phyloP scores from a whole-genome alignment of 345 rosid genomes.

The Brassica cretica region DNA sequence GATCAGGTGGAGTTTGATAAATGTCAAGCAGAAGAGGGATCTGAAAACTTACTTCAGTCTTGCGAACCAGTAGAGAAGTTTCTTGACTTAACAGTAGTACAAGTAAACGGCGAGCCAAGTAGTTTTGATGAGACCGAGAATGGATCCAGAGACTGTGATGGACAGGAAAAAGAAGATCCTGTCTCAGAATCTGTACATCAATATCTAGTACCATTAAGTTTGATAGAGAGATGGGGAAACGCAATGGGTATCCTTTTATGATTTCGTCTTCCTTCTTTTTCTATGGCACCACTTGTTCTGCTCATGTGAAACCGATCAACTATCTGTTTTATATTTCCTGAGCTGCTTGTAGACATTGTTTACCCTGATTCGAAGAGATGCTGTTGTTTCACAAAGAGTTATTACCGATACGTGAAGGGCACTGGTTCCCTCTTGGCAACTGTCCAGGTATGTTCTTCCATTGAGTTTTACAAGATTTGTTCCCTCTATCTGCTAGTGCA shows the following conservation, averaged over 20 bases:
- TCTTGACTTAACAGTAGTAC: constrained; percentile 53
- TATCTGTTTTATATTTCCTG: constrained; percentile 11
- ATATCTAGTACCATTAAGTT: constrained; percentile 64
- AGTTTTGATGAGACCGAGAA: constrained; percentile 31
- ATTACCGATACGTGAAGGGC: constrained; percentile 89
- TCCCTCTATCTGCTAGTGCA: not conserved
- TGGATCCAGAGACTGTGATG: constrained; percentile 34
- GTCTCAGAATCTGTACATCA: constrained; percentile 40
- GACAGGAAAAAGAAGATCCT: constrained; percentile 38
- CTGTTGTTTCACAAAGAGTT: constrained; percentile 96
- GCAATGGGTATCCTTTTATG: constrained; percentile 84
- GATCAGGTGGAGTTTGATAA: constrained; percentile 36
- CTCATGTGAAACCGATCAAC: not conserved
- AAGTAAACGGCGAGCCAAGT: constrained; percentile 33
- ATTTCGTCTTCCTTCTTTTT: constrained; percentile 6
- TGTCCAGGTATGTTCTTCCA: constrained; percentile 51
- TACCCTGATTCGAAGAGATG: constrained; percentile 88
- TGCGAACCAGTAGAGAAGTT: constrained; percentile 72
- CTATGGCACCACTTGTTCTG: not conserved
- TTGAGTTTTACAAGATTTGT: not conserved
- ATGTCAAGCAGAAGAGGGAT: constrained; percentile 46
- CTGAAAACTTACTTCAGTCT: constrained; percentile 53
- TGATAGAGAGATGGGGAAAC: constrained; percentile 93
- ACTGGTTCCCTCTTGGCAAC: constrained; percentile 94
- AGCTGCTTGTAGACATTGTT: constrained; percentile 50